Conservation (phyloP, 192 early-diverging fungal genomes). For the Linnemannia schmuckeri region DNA sequence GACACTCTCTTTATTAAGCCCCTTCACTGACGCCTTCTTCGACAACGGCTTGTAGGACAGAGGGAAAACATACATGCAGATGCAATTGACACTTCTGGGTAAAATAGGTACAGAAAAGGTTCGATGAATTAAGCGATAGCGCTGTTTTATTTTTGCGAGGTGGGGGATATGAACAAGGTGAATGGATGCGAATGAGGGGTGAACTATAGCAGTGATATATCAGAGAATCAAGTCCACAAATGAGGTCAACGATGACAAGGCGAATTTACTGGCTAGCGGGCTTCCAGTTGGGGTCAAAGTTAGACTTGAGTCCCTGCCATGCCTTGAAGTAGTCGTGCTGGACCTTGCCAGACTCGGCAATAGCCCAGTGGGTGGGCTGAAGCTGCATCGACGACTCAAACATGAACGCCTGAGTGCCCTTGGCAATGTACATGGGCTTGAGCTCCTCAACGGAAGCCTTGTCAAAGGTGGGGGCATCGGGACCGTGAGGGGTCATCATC, state of each 20-base stretch:
- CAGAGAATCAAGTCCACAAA: neutral
- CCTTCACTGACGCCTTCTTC: too few relatives aligned
- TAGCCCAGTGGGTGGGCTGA: conserved; percentile 85
- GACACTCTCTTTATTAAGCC: too few relatives aligned
- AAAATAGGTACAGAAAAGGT: neutral
- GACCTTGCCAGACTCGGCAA: conserved; percentile 75
- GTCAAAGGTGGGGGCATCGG: conserved; percentile 84
- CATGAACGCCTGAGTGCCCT: conserved; percentile 93
- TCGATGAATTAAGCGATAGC: neutral
- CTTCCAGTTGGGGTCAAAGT: conserved; percentile 62
- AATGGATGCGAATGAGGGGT: neutral
- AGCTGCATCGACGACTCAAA: conserved; percentile 91
- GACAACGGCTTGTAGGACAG: too few relatives aligned
- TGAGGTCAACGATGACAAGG: neutral
- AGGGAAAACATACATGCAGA: too few relatives aligned
- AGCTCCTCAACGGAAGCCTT: conserved; percentile 79
- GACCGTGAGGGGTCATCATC: conserved; percentile 94
- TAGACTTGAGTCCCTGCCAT: conserved; percentile 76
- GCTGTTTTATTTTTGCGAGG: neutral
- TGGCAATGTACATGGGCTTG: conserved; percentile 83
- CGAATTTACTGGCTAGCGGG: conserved; percentile 6
- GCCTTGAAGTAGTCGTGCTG: conserved; percentile 90
- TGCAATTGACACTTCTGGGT: neutral
- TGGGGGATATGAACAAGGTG: neutral
- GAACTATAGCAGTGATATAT: neutral